A percentile compares a stretch with the other conserved stretches of the same genome.
These are phyloP conservation scores for Penicillium bovifimosum DNA, from an alignment of 495 filamentous ascomycete genomes.

Conservation along the genomic window DNA sequence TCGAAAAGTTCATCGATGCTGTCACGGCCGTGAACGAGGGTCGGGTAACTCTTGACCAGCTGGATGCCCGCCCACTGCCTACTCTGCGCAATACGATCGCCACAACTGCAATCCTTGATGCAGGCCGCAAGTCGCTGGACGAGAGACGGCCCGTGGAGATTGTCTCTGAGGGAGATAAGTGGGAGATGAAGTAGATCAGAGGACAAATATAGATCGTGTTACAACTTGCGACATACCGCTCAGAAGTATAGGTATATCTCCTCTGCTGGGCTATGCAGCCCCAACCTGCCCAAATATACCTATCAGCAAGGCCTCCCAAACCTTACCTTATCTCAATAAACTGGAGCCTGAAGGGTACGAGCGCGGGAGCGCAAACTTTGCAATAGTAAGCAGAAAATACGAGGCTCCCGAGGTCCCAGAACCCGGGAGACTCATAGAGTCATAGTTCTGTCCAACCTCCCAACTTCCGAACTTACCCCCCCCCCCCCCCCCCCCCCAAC, in stretches of 20 bases:
- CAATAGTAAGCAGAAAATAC: background rate
- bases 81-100: conserved; percentile 85
- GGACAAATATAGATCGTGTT: conserved; percentile 3
- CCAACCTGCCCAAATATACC: background rate
- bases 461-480: background rate
- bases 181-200: conserved; percentile 60
- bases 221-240: conserved; percentile 1
- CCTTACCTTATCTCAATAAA: background rate
- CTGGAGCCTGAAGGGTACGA: background rate
- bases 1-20: conserved; percentile 94
- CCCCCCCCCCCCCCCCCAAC: too few species aligned
- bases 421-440: background rate
- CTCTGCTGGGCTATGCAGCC: background rate
- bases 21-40: conserved; percentile 72
- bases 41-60: conserved; percentile 59
- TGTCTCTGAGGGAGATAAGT: conserved; percentile 53
- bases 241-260: background rate
- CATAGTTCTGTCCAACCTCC: background rate
- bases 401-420: background rate
- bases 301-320: background rate
- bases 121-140: conserved; percentile 74
- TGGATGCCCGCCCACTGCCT: conserved; percentile 75
- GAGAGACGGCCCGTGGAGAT: conserved; percentile 75
- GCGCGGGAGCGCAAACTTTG: background rate
- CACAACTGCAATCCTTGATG: conserved; percentile 85